Base-by-base conservation (phyloP, 192 early-diverging fungal species). In the Dissophora globulifera region DNA sequence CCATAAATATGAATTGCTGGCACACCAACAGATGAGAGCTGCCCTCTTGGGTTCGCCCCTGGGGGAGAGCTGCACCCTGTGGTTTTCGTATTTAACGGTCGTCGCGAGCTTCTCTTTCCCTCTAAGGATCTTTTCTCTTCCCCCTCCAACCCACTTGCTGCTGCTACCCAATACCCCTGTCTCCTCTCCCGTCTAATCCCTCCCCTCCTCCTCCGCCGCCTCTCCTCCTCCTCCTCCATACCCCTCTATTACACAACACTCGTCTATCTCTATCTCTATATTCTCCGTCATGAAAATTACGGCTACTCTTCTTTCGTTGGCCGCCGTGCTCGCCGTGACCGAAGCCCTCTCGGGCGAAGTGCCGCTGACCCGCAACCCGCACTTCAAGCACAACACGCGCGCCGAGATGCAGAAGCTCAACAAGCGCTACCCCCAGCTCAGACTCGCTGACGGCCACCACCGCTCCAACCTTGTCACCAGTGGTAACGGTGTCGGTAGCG, bases 351-450 rank as follows among this genome's bases (percentile, higher is more conserved):
- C 47, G 38, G 47, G 43, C 43, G 17, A 6, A n/a, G 17, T 45
- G 9, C 12, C 10, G 6, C 57, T 59, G 15, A 20, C 29, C n/a
- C 57, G 38, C 38, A 56, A 56, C 15, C 54, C 54, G 22, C 22
- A 33, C 13, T 40, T 41, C 54, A 56, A 56, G 35, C 33, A 11
- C 13, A 23, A 56, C 26, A 22, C 40, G 15, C 1, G 19, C 19
- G 54, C 54, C 33, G 35, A 56, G 22, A 56, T 56, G 32, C n/a
- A 30, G 32, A 55, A 35, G 22, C 53, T 35, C 53, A 55, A 31
- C 53, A 55, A 15, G 16, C 53, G 32, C 40, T 55, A 31, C 33
- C 19, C 53, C 33, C 53, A 17, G 32, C 35, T 40, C 43, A 45
- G n/a, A 9, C 10, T 45, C 43, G 12, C 17, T n/a, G 43, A n/a